Evolutionary conservation across 2,329 filamentous ascomycete species (phyloP).

Genomic region (Basipetospora sp.): DNA sequence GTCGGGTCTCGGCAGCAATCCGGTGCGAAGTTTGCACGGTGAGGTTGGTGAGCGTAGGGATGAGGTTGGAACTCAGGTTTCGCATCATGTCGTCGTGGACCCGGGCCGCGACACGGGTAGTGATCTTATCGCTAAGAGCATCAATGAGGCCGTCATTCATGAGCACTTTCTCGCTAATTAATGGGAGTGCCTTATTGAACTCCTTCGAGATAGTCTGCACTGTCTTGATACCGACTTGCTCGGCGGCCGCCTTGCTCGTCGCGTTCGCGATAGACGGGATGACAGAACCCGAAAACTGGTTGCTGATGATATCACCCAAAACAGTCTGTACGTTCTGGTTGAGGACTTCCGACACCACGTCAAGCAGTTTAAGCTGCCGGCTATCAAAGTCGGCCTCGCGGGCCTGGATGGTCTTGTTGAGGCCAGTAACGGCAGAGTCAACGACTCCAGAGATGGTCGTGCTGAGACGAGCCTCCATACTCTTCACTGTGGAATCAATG

Average conservation of each 20-base stretch:
- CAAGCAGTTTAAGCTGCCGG: constrained; percentile 39
- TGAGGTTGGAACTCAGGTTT: constrained; percentile 47
- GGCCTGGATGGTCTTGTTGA: constrained; percentile 47
- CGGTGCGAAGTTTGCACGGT: constrained; percentile 53
- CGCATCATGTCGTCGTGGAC: constrained; percentile 56
- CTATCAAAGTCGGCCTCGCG: constrained; percentile 37
- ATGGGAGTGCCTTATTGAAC: constrained; percentile 54
- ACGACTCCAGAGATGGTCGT: constrained; percentile 34
- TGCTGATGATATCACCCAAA: constrained; percentile 59
- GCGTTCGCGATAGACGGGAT: constrained; percentile 59
- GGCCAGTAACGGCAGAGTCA: constrained; percentile 38
- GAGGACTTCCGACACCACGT: constrained; percentile 44
- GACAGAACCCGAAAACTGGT: constrained; percentile 60
- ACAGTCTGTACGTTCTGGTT: constrained; percentile 55
- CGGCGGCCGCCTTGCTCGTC: constrained; percentile 52
- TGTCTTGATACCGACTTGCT: constrained; percentile 56
- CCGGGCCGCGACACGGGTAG: constrained; percentile 17
- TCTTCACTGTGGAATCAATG: constrained; percentile 38
- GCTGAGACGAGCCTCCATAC: constrained; percentile 37
- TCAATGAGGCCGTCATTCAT: constrained; percentile 4
- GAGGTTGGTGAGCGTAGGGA: constrained; percentile 50
- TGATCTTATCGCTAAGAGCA: constrained; percentile 4
- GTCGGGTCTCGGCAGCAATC: constrained; percentile 53
- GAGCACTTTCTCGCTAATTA: constrained; percentile 28
- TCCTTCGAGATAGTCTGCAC: constrained; percentile 56